A percentile compares a stretch with the other conserved stretches of the same genome.
Conservation (phyloP, 2,329 filamentous ascomycete species). For the Zarea fungicola region DNA sequence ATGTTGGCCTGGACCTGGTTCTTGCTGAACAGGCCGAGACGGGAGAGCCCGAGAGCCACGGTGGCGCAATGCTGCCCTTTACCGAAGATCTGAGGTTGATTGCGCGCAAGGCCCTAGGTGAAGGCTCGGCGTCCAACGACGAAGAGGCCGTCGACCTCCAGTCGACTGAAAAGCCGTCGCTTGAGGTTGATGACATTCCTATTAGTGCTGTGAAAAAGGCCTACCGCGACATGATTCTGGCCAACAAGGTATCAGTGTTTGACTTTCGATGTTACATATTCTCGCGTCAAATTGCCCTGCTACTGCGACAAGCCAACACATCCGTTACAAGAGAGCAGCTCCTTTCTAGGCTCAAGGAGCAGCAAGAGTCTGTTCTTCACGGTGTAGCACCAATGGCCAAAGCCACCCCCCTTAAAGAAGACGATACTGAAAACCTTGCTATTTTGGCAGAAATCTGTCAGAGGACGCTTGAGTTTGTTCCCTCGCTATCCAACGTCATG, state of each 20-base stretch:
- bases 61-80: constrained; percentile 64
- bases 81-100: constrained; percentile 67
- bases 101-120: constrained; percentile 47
- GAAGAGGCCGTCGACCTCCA: constrained; percentile 48
- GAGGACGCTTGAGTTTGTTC: constrained; percentile 77
- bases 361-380: constrained; percentile 53
- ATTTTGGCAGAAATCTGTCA: constrained; percentile 84
- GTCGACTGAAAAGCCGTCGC: constrained; percentile 32
- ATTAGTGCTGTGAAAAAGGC: constrained; percentile 65
- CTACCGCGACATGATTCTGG: constrained; percentile 86
- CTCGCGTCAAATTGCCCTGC: constrained; percentile 74
- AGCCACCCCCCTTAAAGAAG: constrained; percentile 41
- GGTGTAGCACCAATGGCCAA: constrained; percentile 50
- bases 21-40: constrained; percentile 65
- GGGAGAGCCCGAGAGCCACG: constrained; percentile 58
- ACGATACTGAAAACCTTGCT: constrained; percentile 67
- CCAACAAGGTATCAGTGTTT: constrained; percentile 92
- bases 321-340: constrained; percentile 58
- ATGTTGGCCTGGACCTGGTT: constrained; percentile 77
- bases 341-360: constrained; percentile 55
- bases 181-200: constrained; percentile 51
- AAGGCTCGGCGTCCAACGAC: constrained; percentile 27
- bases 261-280: constrained; percentile 96
- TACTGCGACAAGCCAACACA: constrained; percentile 77
- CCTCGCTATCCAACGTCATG: constrained; percentile 72